phyloP scores from a whole-genome alignment of 2,329 filamentous ascomycete species.

The Fusarium protoensiforme region DNA sequence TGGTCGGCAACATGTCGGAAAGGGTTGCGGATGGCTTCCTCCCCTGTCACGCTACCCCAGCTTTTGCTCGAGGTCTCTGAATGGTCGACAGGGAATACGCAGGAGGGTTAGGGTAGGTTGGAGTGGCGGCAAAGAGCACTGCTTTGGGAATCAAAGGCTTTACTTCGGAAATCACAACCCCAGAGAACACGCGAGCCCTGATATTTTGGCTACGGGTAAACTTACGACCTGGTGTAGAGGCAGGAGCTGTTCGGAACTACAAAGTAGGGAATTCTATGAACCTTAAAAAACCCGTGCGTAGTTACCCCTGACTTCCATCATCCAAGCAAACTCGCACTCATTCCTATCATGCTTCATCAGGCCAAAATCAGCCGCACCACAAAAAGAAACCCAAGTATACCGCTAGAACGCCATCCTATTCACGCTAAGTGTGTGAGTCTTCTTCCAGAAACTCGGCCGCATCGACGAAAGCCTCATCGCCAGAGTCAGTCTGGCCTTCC shows the following conservation, averaged over 20 bases:
- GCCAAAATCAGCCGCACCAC: neutral
- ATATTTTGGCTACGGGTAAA: neutral
- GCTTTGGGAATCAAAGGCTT: neutral
- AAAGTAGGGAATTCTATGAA: too few relatives aligned
- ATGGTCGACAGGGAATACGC: neutral
- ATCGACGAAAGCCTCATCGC: neutral
- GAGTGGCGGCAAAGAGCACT: neutral
- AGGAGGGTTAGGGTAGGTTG: neutral
- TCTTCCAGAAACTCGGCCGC: neutral
- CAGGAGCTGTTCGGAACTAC: too few relatives aligned
- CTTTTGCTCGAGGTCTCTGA: neutral
- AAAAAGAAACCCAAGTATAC: neutral
- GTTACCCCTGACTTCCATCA: neutral
- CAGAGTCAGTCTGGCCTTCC: too few relatives aligned
- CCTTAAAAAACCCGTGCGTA: rapidly evolving
- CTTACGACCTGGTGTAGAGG: too few relatives aligned
- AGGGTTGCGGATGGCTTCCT: neutral
- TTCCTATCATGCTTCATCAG: neutral
- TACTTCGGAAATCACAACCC: neutral
- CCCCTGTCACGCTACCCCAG: neutral
- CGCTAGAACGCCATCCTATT: rapidly evolving
- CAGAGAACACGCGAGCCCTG: neutral
- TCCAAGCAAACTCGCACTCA: neutral
- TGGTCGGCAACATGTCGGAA: neutral
- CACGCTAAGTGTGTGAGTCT: neutral